A percentile compares a stretch with the other conserved stretches of the same genome.
These are phyloP conservation scores for Casuarina glauca DNA, from an alignment of 306 rosid genomes.

Conservation along the genomic window DNA sequence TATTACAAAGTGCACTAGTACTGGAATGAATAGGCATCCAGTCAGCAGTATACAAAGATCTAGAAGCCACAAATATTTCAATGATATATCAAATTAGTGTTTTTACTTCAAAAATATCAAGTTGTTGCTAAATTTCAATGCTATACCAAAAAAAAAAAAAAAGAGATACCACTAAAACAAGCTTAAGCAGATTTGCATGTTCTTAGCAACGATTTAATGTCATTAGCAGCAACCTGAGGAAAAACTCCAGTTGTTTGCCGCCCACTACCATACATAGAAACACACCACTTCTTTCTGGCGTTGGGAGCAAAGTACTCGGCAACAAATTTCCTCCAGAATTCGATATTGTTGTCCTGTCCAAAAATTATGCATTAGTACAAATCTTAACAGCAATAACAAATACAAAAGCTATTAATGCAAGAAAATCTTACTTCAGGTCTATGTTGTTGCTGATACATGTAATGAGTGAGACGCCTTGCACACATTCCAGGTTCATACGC, in stretches of 20 bases:
- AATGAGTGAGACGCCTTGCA: conserved; percentile 88
- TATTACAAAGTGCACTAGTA: conserved; percentile 19
- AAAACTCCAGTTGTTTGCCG: conserved; percentile 95
- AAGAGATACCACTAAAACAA: conserved; percentile 25
- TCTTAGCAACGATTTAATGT: conserved; percentile 22
- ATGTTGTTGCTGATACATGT: conserved; percentile 94
- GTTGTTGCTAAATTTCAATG: neutral
- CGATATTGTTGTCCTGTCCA: conserved; percentile 82
- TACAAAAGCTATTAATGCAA: conserved; percentile 9
- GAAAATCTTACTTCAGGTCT: conserved; percentile 76
- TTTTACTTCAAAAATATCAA: conserved; percentile 1
- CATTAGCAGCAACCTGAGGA: conserved; percentile 76
- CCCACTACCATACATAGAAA: conserved; percentile 95
- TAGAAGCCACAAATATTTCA: neutral
- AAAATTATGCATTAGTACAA: conserved; percentile 26
- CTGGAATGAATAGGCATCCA: conserved; percentile 17
- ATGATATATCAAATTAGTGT: neutral
- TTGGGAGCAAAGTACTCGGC: conserved; percentile 89
- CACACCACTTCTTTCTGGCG: conserved; percentile 99
- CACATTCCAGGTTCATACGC: conserved; percentile 96
- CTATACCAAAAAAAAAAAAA: neutral
- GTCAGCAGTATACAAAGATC: neutral
- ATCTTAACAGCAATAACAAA: conserved; percentile 19
- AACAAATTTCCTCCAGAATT: conserved; percentile 98
- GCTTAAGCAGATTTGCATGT: conserved; percentile 14